Conservation (phyloP, 1,284 basidiomycete genomes). For the Fomitopsis palustris region DNA sequence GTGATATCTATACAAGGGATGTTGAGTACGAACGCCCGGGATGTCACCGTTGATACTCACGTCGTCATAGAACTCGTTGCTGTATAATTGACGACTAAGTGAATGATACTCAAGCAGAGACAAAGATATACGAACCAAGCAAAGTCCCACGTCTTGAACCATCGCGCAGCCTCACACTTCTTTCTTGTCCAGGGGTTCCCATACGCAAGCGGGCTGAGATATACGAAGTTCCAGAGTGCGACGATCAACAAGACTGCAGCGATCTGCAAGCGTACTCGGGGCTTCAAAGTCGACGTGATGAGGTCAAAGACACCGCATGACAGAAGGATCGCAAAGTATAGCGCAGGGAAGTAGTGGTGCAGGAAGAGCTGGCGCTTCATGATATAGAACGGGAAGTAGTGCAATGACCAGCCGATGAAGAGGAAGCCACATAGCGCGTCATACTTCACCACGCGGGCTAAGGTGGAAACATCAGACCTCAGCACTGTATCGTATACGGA, state of each 20-base stretch:
- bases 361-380: slow-evolving; percentile 96
- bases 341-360: slow-evolving; percentile 94
- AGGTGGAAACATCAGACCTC: neutral
- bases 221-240: slow-evolving; percentile 75
- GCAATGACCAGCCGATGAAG: slow-evolving; percentile 89
- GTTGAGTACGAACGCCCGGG: neutral
- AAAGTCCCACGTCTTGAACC: slow-evolving; percentile 96
- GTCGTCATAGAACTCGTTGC: slow-evolving; percentile 60
- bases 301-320: slow-evolving; percentile 83
- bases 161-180: slow-evolving; percentile 77
- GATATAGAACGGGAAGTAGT: slow-evolving; percentile 95
- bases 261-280: slow-evolving; percentile 76
- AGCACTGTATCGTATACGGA: slow-evolving; percentile 3
- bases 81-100: slow-evolving; percentile 19
- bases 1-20: slow-evolving; percentile 41
- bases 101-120: neutral
- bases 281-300: slow-evolving; percentile 74
- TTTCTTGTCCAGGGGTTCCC: slow-evolving; percentile 84
- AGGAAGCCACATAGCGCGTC: slow-evolving; percentile 90
- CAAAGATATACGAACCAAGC: slow-evolving; percentile 50
- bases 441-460: slow-evolving; percentile 74
- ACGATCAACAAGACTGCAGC: slow-evolving; percentile 71
- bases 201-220: slow-evolving; percentile 85
- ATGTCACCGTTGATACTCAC: slow-evolving; percentile 35
- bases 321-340: slow-evolving; percentile 91